These are phyloP conservation scores for Crithidia fasciculata DNA, from an alignment of 208 protist genomes.

Conservation along the genomic window DNA sequence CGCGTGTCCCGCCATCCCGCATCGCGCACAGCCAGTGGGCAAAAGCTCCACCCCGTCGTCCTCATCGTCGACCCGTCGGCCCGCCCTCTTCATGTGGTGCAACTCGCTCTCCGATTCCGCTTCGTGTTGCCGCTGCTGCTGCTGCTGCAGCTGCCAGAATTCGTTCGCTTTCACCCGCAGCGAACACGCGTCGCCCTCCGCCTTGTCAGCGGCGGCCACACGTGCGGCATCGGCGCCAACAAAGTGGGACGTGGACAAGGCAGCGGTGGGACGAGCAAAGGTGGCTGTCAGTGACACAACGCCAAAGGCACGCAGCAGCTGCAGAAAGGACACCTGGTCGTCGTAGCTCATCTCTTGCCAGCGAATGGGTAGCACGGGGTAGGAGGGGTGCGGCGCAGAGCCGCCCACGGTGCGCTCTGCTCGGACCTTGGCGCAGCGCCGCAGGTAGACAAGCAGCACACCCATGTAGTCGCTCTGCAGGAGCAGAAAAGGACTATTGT, in stretches of 20 bases:
- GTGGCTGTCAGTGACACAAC: slow-evolving; percentile 38
- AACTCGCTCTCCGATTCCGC: neutral
- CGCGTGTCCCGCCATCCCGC: slow-evolving; percentile 63
- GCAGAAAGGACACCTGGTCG: slow-evolving; percentile 56
- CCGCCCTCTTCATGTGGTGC: neutral
- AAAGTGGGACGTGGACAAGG: slow-evolving; percentile 23
- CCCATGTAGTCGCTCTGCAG: slow-evolving; percentile 78
- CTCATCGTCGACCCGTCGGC: slow-evolving; percentile 2
- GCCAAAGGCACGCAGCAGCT: slow-evolving; percentile 70
- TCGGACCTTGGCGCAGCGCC: slow-evolving; percentile 34
- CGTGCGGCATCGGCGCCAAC: slow-evolving; percentile 15
- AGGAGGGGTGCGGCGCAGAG: no score
- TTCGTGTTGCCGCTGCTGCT: slow-evolving; percentile 5
- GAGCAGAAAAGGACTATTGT: slow-evolving; percentile 47
- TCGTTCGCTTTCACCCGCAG: slow-evolving; percentile 39
- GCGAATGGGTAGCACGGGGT: slow-evolving; percentile 56
- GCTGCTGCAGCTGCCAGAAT: slow-evolving; percentile 15
- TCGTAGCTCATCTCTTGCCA: slow-evolving; percentile 82
- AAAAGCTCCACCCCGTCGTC: neutral
- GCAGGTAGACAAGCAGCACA: slow-evolving; percentile 74
- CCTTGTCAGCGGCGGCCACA: slow-evolving; percentile 5
- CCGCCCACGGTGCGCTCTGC: neutral
- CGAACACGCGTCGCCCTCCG: slow-evolving; percentile 21
- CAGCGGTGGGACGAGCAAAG: slow-evolving; percentile 21
- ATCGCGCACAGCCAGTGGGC: slow-evolving; percentile 52